Conservation (phyloP, 192 early-diverging fungal genomes). For the Cetraspora pellucida region DNA sequence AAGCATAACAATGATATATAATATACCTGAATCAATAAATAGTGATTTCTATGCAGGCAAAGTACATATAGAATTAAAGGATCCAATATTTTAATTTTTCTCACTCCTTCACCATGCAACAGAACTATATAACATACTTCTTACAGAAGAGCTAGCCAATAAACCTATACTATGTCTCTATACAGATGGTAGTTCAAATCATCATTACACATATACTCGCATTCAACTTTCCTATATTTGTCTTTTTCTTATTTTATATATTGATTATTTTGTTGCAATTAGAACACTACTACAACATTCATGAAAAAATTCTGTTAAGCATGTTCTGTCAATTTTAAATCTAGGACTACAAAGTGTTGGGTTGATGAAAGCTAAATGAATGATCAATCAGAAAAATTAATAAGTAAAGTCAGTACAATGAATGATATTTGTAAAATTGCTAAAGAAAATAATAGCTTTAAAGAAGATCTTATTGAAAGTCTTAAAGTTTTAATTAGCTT, state of each 20-base stretch:
- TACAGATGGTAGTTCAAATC: not conserved
- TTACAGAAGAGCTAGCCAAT: not conserved
- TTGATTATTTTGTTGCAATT: not conserved
- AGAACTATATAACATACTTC: not conserved
- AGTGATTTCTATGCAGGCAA: too few species aligned
- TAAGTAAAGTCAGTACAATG: not conserved
- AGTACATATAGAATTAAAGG: too few species aligned
- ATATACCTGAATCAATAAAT: not conserved
- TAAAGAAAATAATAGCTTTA: not conserved
- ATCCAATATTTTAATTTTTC: not conserved
- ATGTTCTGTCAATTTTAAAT: not conserved
- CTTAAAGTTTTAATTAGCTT: not conserved
- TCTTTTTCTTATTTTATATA: not conserved
- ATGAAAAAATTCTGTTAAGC: not conserved
- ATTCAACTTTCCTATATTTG: not conserved
- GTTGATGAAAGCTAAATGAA: not conserved
- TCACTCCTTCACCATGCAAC: not conserved
- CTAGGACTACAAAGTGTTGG: not conserved
- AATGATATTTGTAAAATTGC: not conserved
- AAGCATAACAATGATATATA: not conserved
- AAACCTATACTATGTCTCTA: not conserved
- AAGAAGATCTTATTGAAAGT: not conserved
- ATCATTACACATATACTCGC: not conserved
- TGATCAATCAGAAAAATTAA: not conserved
- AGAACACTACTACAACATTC: not conserved